Evolutionary conservation across 2,329 filamentous ascomycete genomes (phyloP).

Genomic region (Cladosporium oxysporum): DNA sequence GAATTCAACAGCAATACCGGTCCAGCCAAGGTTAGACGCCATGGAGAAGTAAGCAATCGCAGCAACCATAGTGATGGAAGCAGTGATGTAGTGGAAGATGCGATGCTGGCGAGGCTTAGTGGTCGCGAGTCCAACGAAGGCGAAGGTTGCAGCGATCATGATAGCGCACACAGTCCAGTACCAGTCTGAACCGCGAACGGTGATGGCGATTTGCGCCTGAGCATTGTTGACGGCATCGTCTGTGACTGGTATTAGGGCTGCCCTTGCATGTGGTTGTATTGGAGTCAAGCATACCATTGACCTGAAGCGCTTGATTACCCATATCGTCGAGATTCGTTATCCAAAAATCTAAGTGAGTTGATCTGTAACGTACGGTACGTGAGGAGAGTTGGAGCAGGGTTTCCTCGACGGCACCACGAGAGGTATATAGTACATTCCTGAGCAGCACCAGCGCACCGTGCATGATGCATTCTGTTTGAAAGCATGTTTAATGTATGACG

Average conservation of each 20-base stretch:
- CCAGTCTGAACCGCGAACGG: conserved; percentile 59
- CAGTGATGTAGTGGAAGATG: conserved; percentile 66
- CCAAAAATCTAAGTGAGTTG: background rate
- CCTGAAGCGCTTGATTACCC: conserved; percentile 49
- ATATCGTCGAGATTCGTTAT: conserved; percentile 13
- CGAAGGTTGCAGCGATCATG: conserved; percentile 58
- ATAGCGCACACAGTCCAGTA: conserved; percentile 63
- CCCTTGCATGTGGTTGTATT: too few relatives aligned
- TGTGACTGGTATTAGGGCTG: conserved; percentile 19
- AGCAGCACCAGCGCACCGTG: background rate
- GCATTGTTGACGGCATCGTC: conserved; percentile 49
- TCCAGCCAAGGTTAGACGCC: conserved; percentile 66
- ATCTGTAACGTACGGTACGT: background rate
- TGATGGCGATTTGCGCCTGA: conserved; percentile 57
- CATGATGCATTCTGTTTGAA: background rate
- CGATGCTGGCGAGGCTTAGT: conserved; percentile 58
- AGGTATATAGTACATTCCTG: conserved; percentile 6
- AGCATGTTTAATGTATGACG: conserved; percentile 1
- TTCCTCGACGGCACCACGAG: background rate
- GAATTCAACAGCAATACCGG: conserved; percentile 64
- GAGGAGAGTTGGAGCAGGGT: background rate
- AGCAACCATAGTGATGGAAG: conserved; percentile 59
- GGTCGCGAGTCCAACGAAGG: conserved; percentile 55
- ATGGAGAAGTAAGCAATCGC: conserved; percentile 67
- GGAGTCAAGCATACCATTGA: conserved; percentile 41